Evolutionary conservation across 495 filamentous ascomycete genomes (phyloP).

Genomic region (Hapsidospora chrysogenum): DNA sequence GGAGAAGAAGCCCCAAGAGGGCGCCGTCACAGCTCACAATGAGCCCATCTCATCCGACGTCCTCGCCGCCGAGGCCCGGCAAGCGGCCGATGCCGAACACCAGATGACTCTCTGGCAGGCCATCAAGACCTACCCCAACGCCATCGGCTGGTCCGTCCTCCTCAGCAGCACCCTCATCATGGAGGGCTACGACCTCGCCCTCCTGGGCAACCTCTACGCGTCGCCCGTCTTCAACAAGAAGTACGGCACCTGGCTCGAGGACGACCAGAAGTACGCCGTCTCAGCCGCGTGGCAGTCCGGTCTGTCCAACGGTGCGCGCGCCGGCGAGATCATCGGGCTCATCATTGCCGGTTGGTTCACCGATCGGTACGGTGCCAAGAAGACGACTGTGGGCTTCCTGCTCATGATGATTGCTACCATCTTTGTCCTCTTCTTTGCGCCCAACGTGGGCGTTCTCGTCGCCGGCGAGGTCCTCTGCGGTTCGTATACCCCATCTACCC

Average conservation of each 20-base stretch:
- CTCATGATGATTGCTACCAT: slow-evolving; percentile 27
- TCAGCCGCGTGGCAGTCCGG: slow-evolving; percentile 20
- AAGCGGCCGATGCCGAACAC: slow-evolving; percentile 18
- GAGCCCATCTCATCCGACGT: no score
- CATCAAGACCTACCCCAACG: slow-evolving; percentile 26
- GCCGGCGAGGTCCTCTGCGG: slow-evolving; percentile 44
- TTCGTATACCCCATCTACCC: no score
- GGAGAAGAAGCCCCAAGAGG: not conserved
- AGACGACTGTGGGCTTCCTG: slow-evolving; percentile 22
- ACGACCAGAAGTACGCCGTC: slow-evolving; percentile 11
- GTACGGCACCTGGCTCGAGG: slow-evolving; percentile 11
- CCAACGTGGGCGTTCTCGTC: slow-evolving; percentile 39
- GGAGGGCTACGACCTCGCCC: slow-evolving; percentile 37
- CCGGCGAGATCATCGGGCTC: slow-evolving; percentile 20
- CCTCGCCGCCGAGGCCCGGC: slow-evolving; percentile 12
- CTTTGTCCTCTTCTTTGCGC: slow-evolving; percentile 43
- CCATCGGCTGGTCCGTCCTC: slow-evolving; percentile 31
- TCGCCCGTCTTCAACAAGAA: slow-evolving; percentile 16
- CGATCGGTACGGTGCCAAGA: slow-evolving; percentile 16
- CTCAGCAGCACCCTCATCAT: slow-evolving; percentile 36
- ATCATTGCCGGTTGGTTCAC: slow-evolving; percentile 16
- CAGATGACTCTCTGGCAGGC: slow-evolving; percentile 20
- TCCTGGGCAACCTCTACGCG: slow-evolving; percentile 17
- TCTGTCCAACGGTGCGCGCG: slow-evolving; percentile 16
- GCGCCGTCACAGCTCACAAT: not conserved